A percentile compares a stretch with the other conserved stretches of the same genome.
phyloP scores from a whole-genome alignment of 1,284 basidiomycete species.

The Meripilus lineatus region DNA sequence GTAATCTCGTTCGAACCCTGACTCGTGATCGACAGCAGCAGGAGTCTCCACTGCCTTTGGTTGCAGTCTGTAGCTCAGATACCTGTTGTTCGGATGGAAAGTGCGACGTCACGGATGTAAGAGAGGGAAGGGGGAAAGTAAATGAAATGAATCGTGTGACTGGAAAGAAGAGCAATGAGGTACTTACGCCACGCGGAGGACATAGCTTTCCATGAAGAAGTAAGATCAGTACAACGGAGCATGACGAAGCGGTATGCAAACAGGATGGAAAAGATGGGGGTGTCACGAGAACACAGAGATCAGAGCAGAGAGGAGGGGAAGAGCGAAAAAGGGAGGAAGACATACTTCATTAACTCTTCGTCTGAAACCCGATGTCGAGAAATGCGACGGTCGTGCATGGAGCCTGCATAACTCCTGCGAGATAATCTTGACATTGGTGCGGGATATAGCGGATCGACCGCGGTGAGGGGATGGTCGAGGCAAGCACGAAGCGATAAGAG shows the following conservation, averaged over 20 bases:
- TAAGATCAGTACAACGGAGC: too few relatives aligned
- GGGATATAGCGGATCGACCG: too few relatives aligned
- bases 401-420: constrained; percentile 65
- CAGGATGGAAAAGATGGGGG: too few relatives aligned
- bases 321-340: constrained; percentile 15
- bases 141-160: too few relatives aligned
- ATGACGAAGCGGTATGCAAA: too few relatives aligned
- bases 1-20: constrained; percentile 59
- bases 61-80: constrained; percentile 64
- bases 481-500: too few relatives aligned
- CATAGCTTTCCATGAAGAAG: constrained; percentile 52
- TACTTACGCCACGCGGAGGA: constrained; percentile 72
- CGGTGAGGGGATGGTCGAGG: too few relatives aligned
- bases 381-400: constrained; percentile 56
- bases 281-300: too few relatives aligned
- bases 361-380: constrained; percentile 75
- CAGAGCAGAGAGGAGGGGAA: too few relatives aligned
- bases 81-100: too few relatives aligned
- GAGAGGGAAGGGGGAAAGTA: constrained; percentile 13
- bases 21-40: too few relatives aligned
- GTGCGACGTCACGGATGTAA: constrained; percentile 25
- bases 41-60: constrained; percentile 51
- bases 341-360: constrained; percentile 78
- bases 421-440: constrained; percentile 28
- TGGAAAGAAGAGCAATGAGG: too few relatives aligned